These are phyloP conservation scores for Straminergon stramineum DNA, from an alignment of 225 moss, liverwort and hornwort genomes.

Conservation along the genomic window DNA sequence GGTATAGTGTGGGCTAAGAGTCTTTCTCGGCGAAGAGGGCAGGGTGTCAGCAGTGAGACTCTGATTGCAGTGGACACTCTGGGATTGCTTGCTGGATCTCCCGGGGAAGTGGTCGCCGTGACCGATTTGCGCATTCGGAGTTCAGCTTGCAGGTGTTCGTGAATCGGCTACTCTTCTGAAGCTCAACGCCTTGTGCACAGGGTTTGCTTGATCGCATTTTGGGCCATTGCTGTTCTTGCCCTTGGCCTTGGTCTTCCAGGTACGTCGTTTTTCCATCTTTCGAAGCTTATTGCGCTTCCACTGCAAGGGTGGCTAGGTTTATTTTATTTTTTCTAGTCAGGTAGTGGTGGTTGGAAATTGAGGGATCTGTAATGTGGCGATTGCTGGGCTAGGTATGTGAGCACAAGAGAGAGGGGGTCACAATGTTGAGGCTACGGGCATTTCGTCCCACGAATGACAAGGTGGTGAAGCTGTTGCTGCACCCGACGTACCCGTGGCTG, in stretches of 20 bases:
- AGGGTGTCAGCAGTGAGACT: background rate
- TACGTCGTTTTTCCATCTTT: background rate
- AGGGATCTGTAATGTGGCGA: conserved; percentile 6
- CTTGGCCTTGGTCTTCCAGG: background rate
- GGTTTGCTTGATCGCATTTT: conserved; percentile 4
- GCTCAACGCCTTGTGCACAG: background rate
- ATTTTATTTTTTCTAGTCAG: background rate
- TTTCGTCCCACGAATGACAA: conserved; percentile 95
- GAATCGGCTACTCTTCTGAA: background rate
- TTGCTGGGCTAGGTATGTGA: conserved; percentile 26
- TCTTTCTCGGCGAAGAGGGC: background rate
- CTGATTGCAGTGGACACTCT: background rate
- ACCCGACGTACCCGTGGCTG: conserved; percentile 97
- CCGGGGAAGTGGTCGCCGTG: background rate
- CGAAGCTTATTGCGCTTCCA: background rate
- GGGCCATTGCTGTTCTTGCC: background rate
- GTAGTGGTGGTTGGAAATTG: background rate
- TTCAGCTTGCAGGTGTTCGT: background rate
- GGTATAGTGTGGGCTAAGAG: background rate
- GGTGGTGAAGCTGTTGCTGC: conserved; percentile 85
- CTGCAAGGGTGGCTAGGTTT: background rate
- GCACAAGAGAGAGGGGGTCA: conserved; percentile 10
- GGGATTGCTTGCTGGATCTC: background rate
- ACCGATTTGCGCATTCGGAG: background rate
- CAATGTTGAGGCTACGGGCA: conserved; percentile 93